Percentiles rank a stretch among this genome's conserved stretches.
phyloP scores from a whole-genome alignment of 2,329 filamentous ascomycete species.

The Elsinoe australis region DNA sequence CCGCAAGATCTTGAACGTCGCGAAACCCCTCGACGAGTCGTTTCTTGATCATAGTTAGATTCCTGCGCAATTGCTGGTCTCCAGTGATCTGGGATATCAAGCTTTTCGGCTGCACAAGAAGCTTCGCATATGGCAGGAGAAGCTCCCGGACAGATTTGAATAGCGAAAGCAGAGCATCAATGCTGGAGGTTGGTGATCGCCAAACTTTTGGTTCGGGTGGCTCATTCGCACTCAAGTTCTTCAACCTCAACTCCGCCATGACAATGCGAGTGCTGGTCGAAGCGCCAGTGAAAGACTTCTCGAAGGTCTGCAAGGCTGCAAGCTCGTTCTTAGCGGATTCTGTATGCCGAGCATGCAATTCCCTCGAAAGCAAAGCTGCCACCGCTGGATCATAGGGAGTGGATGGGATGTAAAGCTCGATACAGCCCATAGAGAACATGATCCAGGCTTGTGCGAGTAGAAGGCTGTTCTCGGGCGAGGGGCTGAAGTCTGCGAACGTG shows the following conservation, averaged over 20 bases:
- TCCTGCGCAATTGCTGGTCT: constrained; percentile 20
- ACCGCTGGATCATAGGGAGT: constrained; percentile 74
- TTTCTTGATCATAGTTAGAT: constrained; percentile 53
- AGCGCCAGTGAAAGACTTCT: constrained; percentile 60
- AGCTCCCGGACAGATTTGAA: constrained; percentile 1
- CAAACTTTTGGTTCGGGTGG: constrained; percentile 62
- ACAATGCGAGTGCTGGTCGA: constrained; percentile 60
- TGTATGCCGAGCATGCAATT: constrained; percentile 41
- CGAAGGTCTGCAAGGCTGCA: constrained; percentile 56
- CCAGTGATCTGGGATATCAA: too few relatives aligned
- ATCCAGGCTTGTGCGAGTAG: constrained; percentile 52
- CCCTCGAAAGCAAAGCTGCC: constrained; percentile 49
- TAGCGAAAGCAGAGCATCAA: constrained; percentile 53
- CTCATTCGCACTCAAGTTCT: constrained; percentile 62
- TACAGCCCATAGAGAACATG: constrained; percentile 62
- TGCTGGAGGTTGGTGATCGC: constrained; percentile 60
- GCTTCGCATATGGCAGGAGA: neutral
- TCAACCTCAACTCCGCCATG: constrained; percentile 38
- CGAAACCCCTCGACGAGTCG: constrained; percentile 64
- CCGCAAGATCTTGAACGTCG: constrained; percentile 77
- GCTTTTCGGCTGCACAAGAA: too few relatives aligned
- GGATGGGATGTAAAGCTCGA: constrained; percentile 79
- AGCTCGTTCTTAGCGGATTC: constrained; percentile 35
- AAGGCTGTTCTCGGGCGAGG: neutral
- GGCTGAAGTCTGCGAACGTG: neutral